phyloP scores from a whole-genome alignment of 2,329 filamentous ascomycete species.

The Westerdykella ornata region DNA sequence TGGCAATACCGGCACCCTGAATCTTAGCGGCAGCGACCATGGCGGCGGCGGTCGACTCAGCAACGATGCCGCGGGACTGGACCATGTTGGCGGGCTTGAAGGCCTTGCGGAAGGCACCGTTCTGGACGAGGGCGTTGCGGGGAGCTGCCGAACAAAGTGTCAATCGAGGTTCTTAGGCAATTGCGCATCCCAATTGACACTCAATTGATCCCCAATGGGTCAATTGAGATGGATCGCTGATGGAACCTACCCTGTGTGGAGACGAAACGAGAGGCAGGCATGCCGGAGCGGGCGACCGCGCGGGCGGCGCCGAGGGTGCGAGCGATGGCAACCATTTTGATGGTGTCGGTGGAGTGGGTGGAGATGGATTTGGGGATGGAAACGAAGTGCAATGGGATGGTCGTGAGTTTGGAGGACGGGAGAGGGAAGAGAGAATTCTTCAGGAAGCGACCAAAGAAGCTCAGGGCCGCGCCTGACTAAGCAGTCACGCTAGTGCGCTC shows the following conservation, averaged over 20 bases:
- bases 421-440: constrained; percentile 18
- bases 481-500: background rate
- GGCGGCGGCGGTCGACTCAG: constrained; percentile 39
- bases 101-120: constrained; percentile 34
- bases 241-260: constrained; percentile 28
- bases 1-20: constrained; percentile 51
- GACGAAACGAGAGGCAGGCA: constrained; percentile 30
- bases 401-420: constrained; percentile 21
- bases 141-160: constrained; percentile 27
- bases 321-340: constrained; percentile 38
- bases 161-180: constrained; percentile 17
- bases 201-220: constrained; percentile 11
- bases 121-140: constrained; percentile 35
- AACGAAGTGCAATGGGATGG: constrained; percentile 32
- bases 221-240: constrained; percentile 7
- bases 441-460: constrained; percentile 9
- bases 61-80: constrained; percentile 39
- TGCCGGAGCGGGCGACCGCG: constrained; percentile 37
- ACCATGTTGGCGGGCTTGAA: constrained; percentile 39
- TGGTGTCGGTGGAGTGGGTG: constrained; percentile 30
- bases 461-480: background rate
- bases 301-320: constrained; percentile 37
- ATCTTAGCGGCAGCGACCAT: constrained; percentile 41
- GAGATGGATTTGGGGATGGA: constrained; percentile 37
- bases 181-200: background rate